These are phyloP conservation scores for Pichia exigua DNA, from an alignment of 805 yeast genomes.

Conservation along the genomic window DNA sequence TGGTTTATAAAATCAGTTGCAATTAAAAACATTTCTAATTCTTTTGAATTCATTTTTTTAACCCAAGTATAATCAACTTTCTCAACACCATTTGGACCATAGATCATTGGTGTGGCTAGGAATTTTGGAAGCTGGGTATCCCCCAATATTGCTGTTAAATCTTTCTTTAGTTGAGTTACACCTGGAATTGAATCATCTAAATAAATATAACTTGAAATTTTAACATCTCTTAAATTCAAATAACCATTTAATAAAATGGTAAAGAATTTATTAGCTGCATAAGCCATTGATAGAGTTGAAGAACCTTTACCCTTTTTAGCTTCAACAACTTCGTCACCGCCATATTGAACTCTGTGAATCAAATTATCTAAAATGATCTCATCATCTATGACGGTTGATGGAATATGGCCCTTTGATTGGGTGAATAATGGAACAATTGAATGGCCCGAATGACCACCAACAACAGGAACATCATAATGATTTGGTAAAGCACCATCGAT, in stretches of 20 bases:
- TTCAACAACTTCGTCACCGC: constrained; percentile 93
- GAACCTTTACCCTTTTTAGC: constrained; percentile 94
- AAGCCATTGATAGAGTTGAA: constrained; percentile 90
- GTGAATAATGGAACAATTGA: constrained; percentile 85
- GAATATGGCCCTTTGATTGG: constrained; percentile 25
- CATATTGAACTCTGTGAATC: constrained; percentile 84
- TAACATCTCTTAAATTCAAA: constrained; percentile 43
- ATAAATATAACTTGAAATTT: constrained; percentile 55
- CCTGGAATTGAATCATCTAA: constrained; percentile 43
- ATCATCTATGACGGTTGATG: constrained; percentile 27
- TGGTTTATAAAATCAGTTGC: constrained; percentile 47
- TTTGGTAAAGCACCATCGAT: constrained; percentile 39
- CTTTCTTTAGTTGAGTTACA: constrained; percentile 37
- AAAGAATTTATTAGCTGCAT: constrained; percentile 76
- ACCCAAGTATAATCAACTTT: constrained; percentile 49
- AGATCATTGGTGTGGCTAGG: constrained; percentile 56
- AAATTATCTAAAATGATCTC: constrained; percentile 41
- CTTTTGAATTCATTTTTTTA: constrained; percentile 40
- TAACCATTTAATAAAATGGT: constrained; percentile 35
- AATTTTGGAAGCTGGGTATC: constrained; percentile 17
- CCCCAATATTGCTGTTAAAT: constrained; percentile 1
- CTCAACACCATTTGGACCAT: constrained; percentile 47
- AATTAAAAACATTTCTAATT: constrained; percentile 45
- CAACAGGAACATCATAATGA: constrained; percentile 57
- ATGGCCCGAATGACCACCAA: constrained; percentile 95